phyloP scores from a whole-genome alignment of 2,329 filamentous ascomycete genomes.

The Neofusicoccum umdonicola region DNA sequence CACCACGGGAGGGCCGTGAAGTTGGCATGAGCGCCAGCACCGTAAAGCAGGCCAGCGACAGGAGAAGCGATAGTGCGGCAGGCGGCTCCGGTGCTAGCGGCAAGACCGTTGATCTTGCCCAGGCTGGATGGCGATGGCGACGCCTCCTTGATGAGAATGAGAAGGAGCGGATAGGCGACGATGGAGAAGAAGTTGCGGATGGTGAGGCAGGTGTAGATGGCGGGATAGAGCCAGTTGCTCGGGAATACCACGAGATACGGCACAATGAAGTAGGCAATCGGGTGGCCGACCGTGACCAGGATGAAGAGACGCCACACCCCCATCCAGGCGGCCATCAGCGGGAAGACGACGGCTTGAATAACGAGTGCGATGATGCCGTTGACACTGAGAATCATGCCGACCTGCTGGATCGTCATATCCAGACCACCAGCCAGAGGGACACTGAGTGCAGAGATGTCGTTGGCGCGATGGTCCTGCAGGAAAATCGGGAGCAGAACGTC shows the following conservation, averaged over 20 bases:
- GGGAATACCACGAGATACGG: conserved; percentile 65
- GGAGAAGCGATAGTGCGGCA: conserved; percentile 69
- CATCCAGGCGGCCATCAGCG: conserved; percentile 59
- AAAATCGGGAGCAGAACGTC: conserved; percentile 92
- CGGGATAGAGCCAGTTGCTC: conserved; percentile 51
- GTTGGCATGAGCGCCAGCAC: conserved; percentile 55
- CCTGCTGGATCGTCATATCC: conserved; percentile 63
- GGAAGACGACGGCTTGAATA: conserved; percentile 71
- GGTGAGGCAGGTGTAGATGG: conserved; percentile 64
- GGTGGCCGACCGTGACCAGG: conserved; percentile 64
- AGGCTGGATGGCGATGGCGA: conserved; percentile 61
- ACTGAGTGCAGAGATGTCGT: conserved; percentile 30
- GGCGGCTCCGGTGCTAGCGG: conserved; percentile 69
- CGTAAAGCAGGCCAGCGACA: conserved; percentile 65
- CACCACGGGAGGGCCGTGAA: conserved; percentile 65
- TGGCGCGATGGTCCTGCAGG: conserved; percentile 69
- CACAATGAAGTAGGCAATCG: conserved; percentile 65
- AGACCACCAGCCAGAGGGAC: conserved; percentile 57
- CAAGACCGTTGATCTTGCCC: conserved; percentile 70
- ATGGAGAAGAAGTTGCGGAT: conserved; percentile 68
- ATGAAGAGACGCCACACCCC: conserved; percentile 68
- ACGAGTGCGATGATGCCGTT: conserved; percentile 71
- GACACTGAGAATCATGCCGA: conserved; percentile 66
- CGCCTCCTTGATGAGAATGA: conserved; percentile 72
- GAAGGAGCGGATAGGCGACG: conserved; percentile 64